Base-by-base conservation (phyloP, 306 rosid genomes). In the Acacia acuminata region DNA sequence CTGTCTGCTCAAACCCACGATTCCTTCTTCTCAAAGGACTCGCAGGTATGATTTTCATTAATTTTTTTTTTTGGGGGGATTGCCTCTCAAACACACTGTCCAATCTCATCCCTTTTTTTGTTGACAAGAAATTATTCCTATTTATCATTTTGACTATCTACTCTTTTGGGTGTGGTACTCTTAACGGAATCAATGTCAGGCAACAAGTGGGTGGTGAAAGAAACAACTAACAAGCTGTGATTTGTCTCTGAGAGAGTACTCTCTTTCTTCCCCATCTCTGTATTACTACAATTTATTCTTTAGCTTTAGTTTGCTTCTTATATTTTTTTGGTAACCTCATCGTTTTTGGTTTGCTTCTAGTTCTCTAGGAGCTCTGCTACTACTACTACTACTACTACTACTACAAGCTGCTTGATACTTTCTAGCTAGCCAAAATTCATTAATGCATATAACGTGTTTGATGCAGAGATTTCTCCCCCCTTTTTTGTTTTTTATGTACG, bases 171-270 rank as follows among this genome's bases (percentile, higher is more conserved):
- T 3, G n/a, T 9, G n/a, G 73, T 82, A 63, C 79, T 87, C 86
- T 68, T 68, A 36, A 85, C 81, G 92, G 91, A 92, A 91, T 92
- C 89, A 81, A 80, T 91, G 94, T 88, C 94, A 91, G 94, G 86
- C 80, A 89, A 66, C 83, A 64, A 73, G 78, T 81, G 83, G 83
- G 76, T 38, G 61, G 68, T 82, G 85, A 77, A 78, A 73, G 77
- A 44, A 77, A 43, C 48, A 69, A 65, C 53, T 71, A 45, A 66
- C 67, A 75, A 81, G 85, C 72, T 77, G 32, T 82, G 67, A 45
- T 50, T 38, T 71, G 80, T 85, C 80, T 81, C 85, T 81, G 50
- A 82, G 53, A 82, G 53, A 76, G 65, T 81, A 76, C 77, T 64
- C 85, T 72, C 68, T 40, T 77, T 65, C 73, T 40, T 77, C 38